phyloP scores from a whole-genome alignment of 2,329 filamentous ascomycete genomes.

The Tolypocladium cylindrosporum region DNA sequence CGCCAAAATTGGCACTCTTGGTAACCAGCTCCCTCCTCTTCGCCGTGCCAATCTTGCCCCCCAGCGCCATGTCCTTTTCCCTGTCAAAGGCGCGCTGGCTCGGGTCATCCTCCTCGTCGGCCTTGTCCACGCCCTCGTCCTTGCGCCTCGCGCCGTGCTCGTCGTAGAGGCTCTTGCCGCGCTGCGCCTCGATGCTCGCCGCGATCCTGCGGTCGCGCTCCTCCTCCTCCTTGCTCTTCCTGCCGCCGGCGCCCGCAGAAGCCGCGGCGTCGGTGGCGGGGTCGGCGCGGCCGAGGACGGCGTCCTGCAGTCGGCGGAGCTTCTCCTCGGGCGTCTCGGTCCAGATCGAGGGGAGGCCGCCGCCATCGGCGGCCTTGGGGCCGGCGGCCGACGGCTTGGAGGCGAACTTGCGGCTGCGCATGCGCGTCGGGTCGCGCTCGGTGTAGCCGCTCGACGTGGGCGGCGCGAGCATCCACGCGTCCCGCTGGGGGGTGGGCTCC shows the following conservation, averaged over 20 bases:
- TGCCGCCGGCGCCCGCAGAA: slow-evolving; percentile 18
- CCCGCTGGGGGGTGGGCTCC: slow-evolving; percentile 50
- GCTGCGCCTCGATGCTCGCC: slow-evolving; percentile 40
- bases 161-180: slow-evolving; percentile 50
- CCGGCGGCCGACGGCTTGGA: slow-evolving; percentile 36
- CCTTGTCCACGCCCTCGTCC: slow-evolving; percentile 22
- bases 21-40: slow-evolving; percentile 72
- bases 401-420: slow-evolving; percentile 74
- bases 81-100: slow-evolving; percentile 81
- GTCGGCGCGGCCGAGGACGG: slow-evolving; percentile 64
- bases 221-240: slow-evolving; percentile 46
- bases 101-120: slow-evolving; percentile 73
- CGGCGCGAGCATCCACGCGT: slow-evolving; percentile 76
- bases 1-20: slow-evolving; percentile 71
- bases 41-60: slow-evolving; percentile 58
- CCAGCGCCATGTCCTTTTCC: slow-evolving; percentile 86
- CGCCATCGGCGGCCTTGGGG: slow-evolving; percentile 11
- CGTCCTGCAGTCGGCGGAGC: slow-evolving; percentile 66
- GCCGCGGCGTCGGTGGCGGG: slow-evolving; percentile 27
- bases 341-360: slow-evolving; percentile 61
- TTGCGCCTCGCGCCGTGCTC: slow-evolving; percentile 34
- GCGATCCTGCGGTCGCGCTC: slow-evolving; percentile 38
- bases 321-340: slow-evolving; percentile 88
- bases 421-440: slow-evolving; percentile 72
- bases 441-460: slow-evolving; percentile 44